Evolutionary conservation across 2,329 filamentous ascomycete genomes (phyloP).

Genomic region (Cercospora sp.): DNA sequence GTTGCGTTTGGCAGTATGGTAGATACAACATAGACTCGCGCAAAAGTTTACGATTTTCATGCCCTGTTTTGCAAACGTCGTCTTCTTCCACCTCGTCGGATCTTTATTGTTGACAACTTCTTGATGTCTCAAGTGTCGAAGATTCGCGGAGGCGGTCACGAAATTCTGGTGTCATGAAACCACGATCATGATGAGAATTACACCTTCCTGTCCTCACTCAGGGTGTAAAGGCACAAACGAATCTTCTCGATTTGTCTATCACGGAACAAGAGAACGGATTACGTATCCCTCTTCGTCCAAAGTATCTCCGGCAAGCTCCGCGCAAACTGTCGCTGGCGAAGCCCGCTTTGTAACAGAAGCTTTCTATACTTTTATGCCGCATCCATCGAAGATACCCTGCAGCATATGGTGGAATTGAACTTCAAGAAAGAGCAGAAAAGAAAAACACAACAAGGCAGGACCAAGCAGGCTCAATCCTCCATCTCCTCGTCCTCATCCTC

Average conservation of each 20-base stretch:
- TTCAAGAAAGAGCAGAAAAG: not conserved
- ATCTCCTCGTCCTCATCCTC: conserved; percentile 40
- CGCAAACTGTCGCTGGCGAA: not conserved
- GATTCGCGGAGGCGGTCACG: no score
- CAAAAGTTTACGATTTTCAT: not conserved
- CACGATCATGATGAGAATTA: not conserved
- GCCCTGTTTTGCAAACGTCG: not conserved
- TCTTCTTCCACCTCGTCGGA: not conserved
- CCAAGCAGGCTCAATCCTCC: conserved; percentile 21
- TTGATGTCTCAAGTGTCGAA: not conserved
- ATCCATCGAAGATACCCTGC: not conserved
- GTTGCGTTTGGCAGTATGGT: not conserved
- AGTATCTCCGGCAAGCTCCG: not conserved
- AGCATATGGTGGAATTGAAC: not conserved
- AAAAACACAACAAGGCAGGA: not conserved
- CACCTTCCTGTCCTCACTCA: not conserved
- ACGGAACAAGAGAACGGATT: not conserved
- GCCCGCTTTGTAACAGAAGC: not conserved
- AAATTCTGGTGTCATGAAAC: no score
- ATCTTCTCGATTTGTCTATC: not conserved
- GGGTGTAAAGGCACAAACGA: not conserved
- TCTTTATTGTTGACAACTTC: not conserved
- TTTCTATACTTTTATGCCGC: not conserved
- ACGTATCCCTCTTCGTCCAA: not conserved
- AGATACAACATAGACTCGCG: not conserved